Base-by-base conservation (phyloP, 768 basidiomycete genomes). In the Russula griseocarnosa region DNA sequence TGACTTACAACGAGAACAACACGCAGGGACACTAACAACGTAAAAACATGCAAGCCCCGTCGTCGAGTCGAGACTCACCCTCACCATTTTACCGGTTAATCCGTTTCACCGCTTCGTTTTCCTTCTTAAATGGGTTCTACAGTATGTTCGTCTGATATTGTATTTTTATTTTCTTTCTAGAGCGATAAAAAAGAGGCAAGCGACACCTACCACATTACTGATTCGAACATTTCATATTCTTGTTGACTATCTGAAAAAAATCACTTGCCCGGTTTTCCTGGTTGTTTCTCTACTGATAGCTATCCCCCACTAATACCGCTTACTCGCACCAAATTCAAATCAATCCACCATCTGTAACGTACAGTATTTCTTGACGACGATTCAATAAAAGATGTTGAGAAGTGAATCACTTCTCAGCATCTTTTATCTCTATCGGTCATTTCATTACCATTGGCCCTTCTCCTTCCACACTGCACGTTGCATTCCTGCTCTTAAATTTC, bases 151-250 rank as follows among this genome's bases (percentile, higher is more conserved):
- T 56, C 18, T 52, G 20, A n/a, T 24, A 54, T 26, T 50, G n/a
- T 57, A 55, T 47, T 46, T 16, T 28, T 47, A 4, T 32, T 32
- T 34, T 49, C 53, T 42, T 51, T 28, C 38, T 63, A 30, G 52
- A 49, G 30, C 3, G 44, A 24, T n/a, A n/a, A 63, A 63, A 63
- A 59, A 44, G 51, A 24, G 57, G 42, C 57, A 5, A 26, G 16
- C 5, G 20, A 26, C 9, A n/a, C 18, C 28, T 20, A 11, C 34
- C 3, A 11, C 32, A 3, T 58, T 26, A 40, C 46, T 49, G 47
- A 24, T 49, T 10, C 47, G 46, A 36, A 13, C 13, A 36, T 13
- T 49, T 14, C 14, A 49, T 36, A 36, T 36, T 34, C 34, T 34
- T 13, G 34, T 32, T 34, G 13, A 36, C 13, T 36, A 4, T 36